Evolutionary conservation across 202 grass and related monocot species (phyloP).

Genomic region (Dendrocalamus latiflorus): DNA sequence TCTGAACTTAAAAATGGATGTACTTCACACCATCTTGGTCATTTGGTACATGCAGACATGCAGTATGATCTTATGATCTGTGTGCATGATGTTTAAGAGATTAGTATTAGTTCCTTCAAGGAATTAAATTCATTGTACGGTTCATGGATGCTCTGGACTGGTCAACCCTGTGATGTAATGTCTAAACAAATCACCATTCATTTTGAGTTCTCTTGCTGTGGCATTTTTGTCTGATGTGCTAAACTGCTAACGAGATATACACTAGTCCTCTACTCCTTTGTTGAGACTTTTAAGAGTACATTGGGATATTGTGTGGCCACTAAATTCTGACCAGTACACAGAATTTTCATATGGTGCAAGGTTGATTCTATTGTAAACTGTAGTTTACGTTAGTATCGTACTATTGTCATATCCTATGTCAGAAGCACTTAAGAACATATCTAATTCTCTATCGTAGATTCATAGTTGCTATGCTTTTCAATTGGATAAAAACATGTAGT

Average conservation of each 20-base stretch:
- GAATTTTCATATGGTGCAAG: neutral
- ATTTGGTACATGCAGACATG: neutral
- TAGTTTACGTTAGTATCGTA: neutral
- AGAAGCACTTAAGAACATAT: neutral
- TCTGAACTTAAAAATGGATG: neutral
- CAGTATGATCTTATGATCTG: neutral
- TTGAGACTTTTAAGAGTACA: neutral
- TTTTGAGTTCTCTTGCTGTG: neutral
- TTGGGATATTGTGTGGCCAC: neutral
- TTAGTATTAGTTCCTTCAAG: neutral
- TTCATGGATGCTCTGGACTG: no score
- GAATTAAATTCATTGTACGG: neutral
- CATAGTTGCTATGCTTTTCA: conserved; percentile 3
- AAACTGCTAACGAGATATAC: neutral
- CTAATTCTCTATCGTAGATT: no score
- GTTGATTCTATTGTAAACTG: neutral
- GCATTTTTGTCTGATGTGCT: no score
- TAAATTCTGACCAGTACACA: neutral
- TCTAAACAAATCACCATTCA: neutral
- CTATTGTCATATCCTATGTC: conserved; percentile 15
- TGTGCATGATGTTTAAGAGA: neutral
- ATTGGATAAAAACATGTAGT: neutral
- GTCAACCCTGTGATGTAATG: no score
- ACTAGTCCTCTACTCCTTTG: neutral
- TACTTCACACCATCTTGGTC: neutral